Conservation (phyloP, 495 filamentous ascomycete species). For the Cenococcum geophilum region DNA sequence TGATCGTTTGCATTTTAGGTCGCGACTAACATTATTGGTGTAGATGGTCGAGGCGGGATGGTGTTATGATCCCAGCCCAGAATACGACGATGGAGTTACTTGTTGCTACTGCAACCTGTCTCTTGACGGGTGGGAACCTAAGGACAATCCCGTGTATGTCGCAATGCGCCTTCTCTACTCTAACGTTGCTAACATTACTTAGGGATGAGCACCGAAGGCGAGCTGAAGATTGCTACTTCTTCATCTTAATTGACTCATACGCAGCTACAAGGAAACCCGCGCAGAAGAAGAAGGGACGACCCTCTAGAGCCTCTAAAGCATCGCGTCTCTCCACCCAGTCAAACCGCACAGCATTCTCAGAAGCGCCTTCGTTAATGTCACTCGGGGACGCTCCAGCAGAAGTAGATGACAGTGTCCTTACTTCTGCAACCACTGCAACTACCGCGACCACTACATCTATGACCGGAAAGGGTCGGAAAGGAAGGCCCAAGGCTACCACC, state of each 20-base stretch:
- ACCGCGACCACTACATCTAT: constrained; percentile 46
- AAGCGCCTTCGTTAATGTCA: constrained; percentile 44
- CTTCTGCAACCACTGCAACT: constrained; percentile 48
- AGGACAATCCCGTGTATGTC: constrained; percentile 76
- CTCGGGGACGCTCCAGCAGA: constrained; percentile 45
- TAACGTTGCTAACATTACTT: neutral
- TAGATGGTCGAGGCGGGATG: constrained; percentile 90
- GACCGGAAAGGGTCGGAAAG: constrained; percentile 42
- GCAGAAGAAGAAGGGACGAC: constrained; percentile 19
- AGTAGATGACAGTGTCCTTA: constrained; percentile 65
- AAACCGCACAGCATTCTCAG: constrained; percentile 39
- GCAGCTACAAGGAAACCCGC: constrained; percentile 30
- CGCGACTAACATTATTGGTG: constrained; percentile 21
- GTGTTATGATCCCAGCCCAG: constrained; percentile 79
- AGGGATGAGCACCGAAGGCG: constrained; percentile 84
- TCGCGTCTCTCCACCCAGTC: constrained; percentile 64
- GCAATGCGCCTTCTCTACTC: neutral
- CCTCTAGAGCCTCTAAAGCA: constrained; percentile 38
- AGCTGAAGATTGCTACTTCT: constrained; percentile 76
- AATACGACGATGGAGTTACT: constrained; percentile 74
- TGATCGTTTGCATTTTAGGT: no score
- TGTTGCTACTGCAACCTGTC: constrained; percentile 83
- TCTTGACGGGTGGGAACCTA: constrained; percentile 86
- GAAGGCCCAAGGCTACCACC: constrained; percentile 18
- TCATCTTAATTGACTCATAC: constrained; percentile 48